These are phyloP conservation scores for Talaromyces thailandensis DNA, from an alignment of 495 filamentous ascomycete species.

Conservation along the genomic window DNA sequence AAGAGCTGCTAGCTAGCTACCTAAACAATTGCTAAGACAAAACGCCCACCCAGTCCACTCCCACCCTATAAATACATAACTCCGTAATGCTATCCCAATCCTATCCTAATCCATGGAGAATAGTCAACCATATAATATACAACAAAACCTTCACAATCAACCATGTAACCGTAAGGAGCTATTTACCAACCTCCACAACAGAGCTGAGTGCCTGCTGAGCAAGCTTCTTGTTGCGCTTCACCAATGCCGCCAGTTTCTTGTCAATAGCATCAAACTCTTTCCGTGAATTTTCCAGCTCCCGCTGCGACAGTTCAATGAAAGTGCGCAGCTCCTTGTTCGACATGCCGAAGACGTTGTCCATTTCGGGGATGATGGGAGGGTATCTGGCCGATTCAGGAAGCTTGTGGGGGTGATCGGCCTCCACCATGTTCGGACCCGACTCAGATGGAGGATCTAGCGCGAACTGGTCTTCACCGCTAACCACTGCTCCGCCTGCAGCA, in stretches of 20 bases:
- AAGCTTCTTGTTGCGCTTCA: conserved; percentile 42
- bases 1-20: background rate
- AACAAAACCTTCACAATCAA: background rate
- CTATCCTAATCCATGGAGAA: background rate
- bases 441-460: background rate
- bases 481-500: conserved; percentile 12
- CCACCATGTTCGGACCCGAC: conserved; percentile 29
- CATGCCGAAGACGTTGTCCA: conserved; percentile 35
- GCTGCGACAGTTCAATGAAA: conserved; percentile 28
- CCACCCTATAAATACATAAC: background rate
- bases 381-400: conserved; percentile 9
- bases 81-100: background rate
- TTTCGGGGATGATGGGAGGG: conserved; percentile 13
- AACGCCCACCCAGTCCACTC: background rate
- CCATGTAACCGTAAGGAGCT: background rate
- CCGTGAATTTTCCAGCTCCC: conserved; percentile 31
- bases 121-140: background rate
- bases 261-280: conserved; percentile 36
- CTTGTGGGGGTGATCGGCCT: conserved; percentile 32
- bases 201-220: conserved; percentile 28
- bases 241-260: conserved; percentile 36
- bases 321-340: conserved; percentile 32
- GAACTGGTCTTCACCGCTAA: background rate
- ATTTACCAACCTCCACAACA: conserved; percentile 11
- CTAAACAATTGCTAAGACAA: background rate